Evolutionary conservation across 257 asterid genomes (phyloP).

Genomic region (Solanum chiquidenum): DNA sequence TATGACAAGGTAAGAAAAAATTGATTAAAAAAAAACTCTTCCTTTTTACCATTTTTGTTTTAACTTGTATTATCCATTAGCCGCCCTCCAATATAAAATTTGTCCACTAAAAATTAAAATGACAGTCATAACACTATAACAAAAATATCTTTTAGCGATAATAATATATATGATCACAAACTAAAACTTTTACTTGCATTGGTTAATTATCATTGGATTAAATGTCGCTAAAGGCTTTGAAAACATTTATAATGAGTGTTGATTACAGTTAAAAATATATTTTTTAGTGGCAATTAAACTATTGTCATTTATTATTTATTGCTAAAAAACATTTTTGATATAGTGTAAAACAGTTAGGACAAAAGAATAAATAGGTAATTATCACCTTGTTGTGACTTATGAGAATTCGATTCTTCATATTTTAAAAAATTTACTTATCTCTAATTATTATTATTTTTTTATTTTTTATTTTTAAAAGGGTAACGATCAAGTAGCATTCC

Average conservation of each 20-base stretch:
- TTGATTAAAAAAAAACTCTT: neutral
- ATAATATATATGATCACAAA: too few relatives aligned
- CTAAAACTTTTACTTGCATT: rapidly evolving
- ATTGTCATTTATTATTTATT: too few relatives aligned
- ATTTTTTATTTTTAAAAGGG: too few relatives aligned
- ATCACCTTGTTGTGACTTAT: neutral
- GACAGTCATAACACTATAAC: too few relatives aligned
- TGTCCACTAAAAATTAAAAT: neutral
- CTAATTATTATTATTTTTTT: too few relatives aligned
- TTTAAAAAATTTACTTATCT: too few relatives aligned
- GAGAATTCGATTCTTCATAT: neutral
- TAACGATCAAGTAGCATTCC: too few relatives aligned
- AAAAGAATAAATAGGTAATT: neutral
- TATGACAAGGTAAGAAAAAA: neutral
- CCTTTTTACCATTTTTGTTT: neutral
- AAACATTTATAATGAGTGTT: too few relatives aligned
- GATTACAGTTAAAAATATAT: rapidly evolving
- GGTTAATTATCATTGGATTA: rapidly evolving
- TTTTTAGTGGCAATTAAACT: too few relatives aligned
- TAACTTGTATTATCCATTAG: neutral
- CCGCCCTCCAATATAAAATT: neutral
- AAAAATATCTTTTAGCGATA: too few relatives aligned
- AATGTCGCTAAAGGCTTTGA: too few relatives aligned
- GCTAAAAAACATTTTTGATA: too few relatives aligned
- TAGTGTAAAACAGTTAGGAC: neutral